phyloP scores from a whole-genome alignment of 257 asterid genomes.

The Solanum virginianum region DNA sequence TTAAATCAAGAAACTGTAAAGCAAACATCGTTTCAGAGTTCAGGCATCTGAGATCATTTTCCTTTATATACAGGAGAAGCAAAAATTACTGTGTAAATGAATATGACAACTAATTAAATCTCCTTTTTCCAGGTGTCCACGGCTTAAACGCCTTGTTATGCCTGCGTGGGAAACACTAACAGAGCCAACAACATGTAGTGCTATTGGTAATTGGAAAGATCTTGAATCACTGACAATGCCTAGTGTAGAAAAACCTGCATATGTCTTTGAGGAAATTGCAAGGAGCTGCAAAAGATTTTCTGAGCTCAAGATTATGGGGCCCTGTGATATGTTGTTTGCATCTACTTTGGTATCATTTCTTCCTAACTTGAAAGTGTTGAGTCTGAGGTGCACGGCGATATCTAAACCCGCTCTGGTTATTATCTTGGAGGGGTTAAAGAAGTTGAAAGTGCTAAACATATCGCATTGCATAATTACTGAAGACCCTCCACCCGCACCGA shows the following conservation, averaged over 20 bases:
- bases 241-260: constrained; percentile 50
- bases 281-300: constrained; percentile 40
- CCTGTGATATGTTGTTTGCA: constrained; percentile 43
- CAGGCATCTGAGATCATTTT: neutral
- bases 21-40: neutral
- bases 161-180: constrained; percentile 75
- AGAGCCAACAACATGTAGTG: constrained; percentile 45
- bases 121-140: constrained; percentile 48
- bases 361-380: constrained; percentile 55
- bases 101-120: neutral
- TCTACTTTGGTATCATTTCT: constrained; percentile 27
- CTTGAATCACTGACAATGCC: constrained; percentile 80
- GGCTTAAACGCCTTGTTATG: constrained; percentile 62
- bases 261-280: constrained; percentile 52
- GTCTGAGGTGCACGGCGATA: constrained; percentile 52
- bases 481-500: constrained; percentile 20
- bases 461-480: constrained; percentile 59
- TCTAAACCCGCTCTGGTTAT: constrained; percentile 33
- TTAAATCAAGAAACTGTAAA: neutral
- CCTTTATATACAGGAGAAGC: neutral
- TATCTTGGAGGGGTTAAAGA: constrained; percentile 41
- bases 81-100: neutral
- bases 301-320: constrained; percentile 64
- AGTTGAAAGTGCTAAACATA: constrained; percentile 67
- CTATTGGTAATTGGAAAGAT: constrained; percentile 41